Evolutionary conservation across 169 alveolate species (phyloP).

Genomic region (Cryptosporidium ryanae): DNA sequence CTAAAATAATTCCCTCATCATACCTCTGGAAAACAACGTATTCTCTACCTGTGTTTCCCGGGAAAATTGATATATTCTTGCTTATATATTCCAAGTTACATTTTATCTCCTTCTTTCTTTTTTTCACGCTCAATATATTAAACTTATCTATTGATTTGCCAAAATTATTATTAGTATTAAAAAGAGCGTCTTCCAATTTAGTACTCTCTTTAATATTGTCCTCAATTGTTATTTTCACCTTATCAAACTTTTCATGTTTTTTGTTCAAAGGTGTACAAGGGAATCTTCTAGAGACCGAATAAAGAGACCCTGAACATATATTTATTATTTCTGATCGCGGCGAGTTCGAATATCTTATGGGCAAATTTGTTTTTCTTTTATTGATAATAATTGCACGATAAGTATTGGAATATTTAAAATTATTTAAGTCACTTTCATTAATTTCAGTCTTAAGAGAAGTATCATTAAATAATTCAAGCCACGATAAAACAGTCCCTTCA

Average conservation of each 20-base stretch:
- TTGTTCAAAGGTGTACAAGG: constrained; percentile 70
- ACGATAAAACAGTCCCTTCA: constrained; percentile 6
- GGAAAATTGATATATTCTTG: constrained; percentile 29
- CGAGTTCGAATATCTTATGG: constrained; percentile 63
- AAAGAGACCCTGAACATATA: constrained; percentile 7
- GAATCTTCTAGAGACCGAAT: constrained; percentile 12
- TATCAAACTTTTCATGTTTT: constrained; percentile 15
- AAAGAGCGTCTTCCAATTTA: constrained; percentile 31
- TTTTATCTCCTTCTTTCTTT: constrained; percentile 41
- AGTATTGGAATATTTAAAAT: background rate
- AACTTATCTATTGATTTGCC: background rate
- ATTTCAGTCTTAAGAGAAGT: constrained; percentile 1
- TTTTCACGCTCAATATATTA: background rate
- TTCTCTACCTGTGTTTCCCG: constrained; percentile 69
- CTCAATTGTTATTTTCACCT: constrained; percentile 1
- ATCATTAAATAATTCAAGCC: constrained; percentile 13
- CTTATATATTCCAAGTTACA: constrained; percentile 21
- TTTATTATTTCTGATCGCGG: constrained; percentile 38
- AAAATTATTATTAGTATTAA: constrained; percentile 10
- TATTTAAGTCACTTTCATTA: background rate
- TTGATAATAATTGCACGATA: constrained; percentile 16
- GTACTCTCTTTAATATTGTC: background rate
- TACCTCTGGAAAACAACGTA: constrained; percentile 46
- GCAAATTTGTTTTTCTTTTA: constrained; percentile 26
- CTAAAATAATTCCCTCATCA: constrained; percentile 60